Percentiles rank a stretch among this genome's conserved stretches.
Evolutionary conservation across 805 yeast genomes (phyloP).

Genomic region (Cyberlindnera americana): DNA sequence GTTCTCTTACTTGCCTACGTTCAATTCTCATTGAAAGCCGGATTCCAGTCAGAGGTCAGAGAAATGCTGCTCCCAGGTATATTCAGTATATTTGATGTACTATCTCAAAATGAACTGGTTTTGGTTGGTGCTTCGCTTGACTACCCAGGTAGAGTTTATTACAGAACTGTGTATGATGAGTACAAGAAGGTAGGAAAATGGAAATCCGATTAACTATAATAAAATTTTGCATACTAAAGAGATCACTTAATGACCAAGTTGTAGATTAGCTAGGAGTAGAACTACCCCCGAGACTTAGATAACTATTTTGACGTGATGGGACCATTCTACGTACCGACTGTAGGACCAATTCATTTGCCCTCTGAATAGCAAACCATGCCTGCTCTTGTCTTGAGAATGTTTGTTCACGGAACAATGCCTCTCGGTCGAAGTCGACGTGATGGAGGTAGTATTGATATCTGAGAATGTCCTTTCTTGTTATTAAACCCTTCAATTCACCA

Average conservation of each 20-base stretch:
- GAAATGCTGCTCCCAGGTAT: conserved; percentile 52
- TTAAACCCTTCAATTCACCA: conserved; percentile 65
- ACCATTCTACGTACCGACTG: conserved; percentile 2
- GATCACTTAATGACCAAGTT: no score
- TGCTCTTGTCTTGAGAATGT: conserved; percentile 13
- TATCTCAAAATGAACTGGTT: conserved; percentile 64
- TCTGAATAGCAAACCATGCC: conserved; percentile 17
- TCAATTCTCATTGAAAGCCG: conserved; percentile 44
- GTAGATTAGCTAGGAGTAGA: not conserved
- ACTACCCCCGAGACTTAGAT: not conserved
- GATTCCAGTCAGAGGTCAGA: conserved; percentile 44
- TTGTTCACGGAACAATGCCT: conserved; percentile 10
- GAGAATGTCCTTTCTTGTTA: conserved; percentile 81
- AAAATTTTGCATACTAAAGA: not conserved
- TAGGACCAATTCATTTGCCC: conserved; percentile 6
- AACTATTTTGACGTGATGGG: conserved; percentile 5
- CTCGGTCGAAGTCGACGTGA: conserved; percentile 10
- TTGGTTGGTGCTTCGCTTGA: conserved; percentile 65
- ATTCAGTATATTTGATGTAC: conserved; percentile 61
- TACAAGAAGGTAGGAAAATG: conserved; percentile 80
- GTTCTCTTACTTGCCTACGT: conserved; percentile 58
- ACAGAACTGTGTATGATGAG: conserved; percentile 63
- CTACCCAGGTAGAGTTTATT: conserved; percentile 61
- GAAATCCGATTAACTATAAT: conserved; percentile 31
- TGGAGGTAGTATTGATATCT: conserved; percentile 46